Evolutionary conservation across 2,329 filamentous ascomycete species (phyloP).

Genomic region (Macrophomina tecta): DNA sequence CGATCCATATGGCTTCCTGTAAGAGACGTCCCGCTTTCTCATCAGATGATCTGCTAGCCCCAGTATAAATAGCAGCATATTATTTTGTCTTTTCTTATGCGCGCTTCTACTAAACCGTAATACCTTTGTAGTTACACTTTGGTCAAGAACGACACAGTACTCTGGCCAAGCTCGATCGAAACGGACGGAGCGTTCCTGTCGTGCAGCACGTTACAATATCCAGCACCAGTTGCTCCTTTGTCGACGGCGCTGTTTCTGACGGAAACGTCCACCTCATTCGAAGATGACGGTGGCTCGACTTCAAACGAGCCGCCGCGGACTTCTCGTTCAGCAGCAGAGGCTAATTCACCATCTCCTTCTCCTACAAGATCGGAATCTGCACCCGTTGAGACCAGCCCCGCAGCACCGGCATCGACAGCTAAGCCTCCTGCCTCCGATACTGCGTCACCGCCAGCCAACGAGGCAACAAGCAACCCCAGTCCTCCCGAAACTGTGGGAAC

Average conservation of each 20-base stretch:
- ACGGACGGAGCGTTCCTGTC: constrained; percentile 12
- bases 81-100: too few species aligned
- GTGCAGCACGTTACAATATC: not conserved
- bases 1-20: constrained; percentile 11
- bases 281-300: not conserved
- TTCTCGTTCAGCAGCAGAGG: not conserved
- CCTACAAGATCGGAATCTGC: not conserved
- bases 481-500: not conserved
- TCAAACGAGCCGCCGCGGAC: not conserved
- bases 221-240: not conserved
- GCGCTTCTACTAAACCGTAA: not conserved
- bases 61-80: too few species aligned
- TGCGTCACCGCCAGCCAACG: not conserved
- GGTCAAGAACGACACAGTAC: not conserved
- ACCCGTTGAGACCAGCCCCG: not conserved
- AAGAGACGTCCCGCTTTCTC: not conserved
- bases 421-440: not conserved
- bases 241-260: constrained; percentile 1
- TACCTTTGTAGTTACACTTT: not conserved
- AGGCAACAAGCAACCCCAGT: not conserved
- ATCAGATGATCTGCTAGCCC: too few species aligned
- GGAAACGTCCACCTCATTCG: not conserved
- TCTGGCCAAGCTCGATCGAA: constrained; percentile 14
- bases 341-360: not conserved
- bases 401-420: not conserved